Base-by-base conservation (phyloP, 805 yeast genomes). In the Candida quercuum region DNA sequence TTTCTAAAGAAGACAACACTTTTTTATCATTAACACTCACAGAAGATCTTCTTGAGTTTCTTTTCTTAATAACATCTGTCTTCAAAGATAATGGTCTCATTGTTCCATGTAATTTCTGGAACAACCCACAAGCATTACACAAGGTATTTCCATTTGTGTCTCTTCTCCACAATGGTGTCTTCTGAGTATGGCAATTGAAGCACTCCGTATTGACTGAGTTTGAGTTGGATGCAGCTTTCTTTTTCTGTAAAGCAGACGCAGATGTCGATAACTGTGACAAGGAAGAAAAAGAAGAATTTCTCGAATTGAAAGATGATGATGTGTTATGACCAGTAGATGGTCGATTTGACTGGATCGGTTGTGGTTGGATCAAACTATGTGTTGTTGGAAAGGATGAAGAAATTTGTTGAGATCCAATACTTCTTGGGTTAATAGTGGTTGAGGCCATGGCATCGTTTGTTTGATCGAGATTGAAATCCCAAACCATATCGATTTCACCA, bases 61-160 rank as follows among this genome's bases (percentile, higher is more conserved):
- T 71, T 59, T 87, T 86, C 61, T 88, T 88, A 44, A 91, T 89
- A 3, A 87, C 89, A 57, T 89, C 96, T 0, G 96, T 86, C 56
- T 89, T 88, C 51, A 88, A 68, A 15, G 93, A 81, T 35, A 89
- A 67, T 1, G 98, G 98, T 39, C 98, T 67, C 42, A 85, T 93
- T 4, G 86, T 91, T 8, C 97, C 98, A 54, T 91, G 97, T 16
- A 89, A 67, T 59, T 91, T 91, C 50, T 84, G 70, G 53, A 89
- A 89, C 46, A 91, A 66, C 0, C 98, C 98, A 64, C 98, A 89
- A 0, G 98, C 98, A 59, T 89, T 89, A 61, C 98, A 89, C 43
- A 91, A 64, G 0, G 96, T 93, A 52, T 85, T 81, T 1, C 97
- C 97, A 41, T 78, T 80, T 0, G 95, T 84, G 52, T 87, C 87